These are phyloP conservation scores for Arxiozyma telluris DNA, from an alignment of 1,139 yeast species.

Conservation along the genomic window DNA sequence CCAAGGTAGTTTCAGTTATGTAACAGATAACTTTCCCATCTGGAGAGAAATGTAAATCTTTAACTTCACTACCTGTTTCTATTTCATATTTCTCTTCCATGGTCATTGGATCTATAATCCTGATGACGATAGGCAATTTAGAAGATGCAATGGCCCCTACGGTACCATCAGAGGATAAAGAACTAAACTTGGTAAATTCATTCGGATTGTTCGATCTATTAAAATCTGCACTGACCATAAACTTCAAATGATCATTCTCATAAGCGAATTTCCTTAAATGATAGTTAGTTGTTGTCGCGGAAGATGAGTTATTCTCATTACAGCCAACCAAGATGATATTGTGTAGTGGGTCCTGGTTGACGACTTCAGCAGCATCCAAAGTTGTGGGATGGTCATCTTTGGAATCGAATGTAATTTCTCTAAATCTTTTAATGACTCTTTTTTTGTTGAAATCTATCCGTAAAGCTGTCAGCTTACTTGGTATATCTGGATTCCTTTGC, in stretches of 20 bases:
- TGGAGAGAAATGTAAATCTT: slow-evolving; percentile 41
- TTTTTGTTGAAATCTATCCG: slow-evolving; percentile 46
- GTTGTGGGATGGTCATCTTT: slow-evolving; percentile 73
- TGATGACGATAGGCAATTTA: slow-evolving; percentile 45
- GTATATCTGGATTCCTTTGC: slow-evolving; percentile 81
- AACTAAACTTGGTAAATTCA: slow-evolving; percentile 53
- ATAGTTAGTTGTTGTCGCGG: slow-evolving; percentile 49
- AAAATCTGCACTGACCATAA: slow-evolving; percentile 46
- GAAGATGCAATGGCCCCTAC: slow-evolving; percentile 60
- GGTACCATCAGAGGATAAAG: slow-evolving; percentile 44
- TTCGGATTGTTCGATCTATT: slow-evolving; percentile 34
- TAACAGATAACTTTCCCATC: slow-evolving; percentile 48
- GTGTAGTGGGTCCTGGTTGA: background rate
- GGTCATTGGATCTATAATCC: slow-evolving; percentile 49
- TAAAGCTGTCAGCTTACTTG: slow-evolving; percentile 73
- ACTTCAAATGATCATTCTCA: slow-evolving; percentile 52
- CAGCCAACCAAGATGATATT: slow-evolving; percentile 60
- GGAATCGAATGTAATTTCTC: slow-evolving; percentile 54
- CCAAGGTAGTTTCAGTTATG: slow-evolving; percentile 46
- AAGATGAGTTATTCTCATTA: slow-evolving; percentile 43
- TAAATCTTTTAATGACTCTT: slow-evolving; percentile 48
- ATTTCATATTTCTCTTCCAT: slow-evolving; percentile 46
- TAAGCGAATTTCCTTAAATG: slow-evolving; percentile 60
- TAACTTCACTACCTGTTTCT: slow-evolving; percentile 46
- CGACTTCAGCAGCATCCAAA: slow-evolving; percentile 41